These are phyloP conservation scores for Silene coronaria DNA, from an alignment of 179 eudicot species.

Conservation along the genomic window DNA sequence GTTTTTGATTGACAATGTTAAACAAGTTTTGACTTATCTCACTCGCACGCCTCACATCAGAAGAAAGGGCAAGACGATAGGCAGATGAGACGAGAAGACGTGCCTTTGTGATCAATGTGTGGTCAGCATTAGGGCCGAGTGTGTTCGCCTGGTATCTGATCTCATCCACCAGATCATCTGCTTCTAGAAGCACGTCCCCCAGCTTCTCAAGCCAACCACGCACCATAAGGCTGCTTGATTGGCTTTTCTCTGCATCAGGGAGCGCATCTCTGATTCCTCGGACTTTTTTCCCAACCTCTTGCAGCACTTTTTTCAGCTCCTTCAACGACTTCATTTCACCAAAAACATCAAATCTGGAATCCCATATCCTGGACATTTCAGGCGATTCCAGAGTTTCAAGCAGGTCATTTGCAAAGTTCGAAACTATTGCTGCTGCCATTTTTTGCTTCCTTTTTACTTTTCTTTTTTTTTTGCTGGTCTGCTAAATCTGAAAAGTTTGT, in stretches of 20 bases:
- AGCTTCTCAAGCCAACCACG: slow-evolving; percentile 31
- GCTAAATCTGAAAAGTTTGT: background rate
- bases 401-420: slow-evolving; percentile 3
- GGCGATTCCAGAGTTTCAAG: slow-evolving; percentile 2
- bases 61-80: background rate
- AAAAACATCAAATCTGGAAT: background rate
- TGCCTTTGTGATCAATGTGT: slow-evolving; percentile 14
- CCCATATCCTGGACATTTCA: background rate
- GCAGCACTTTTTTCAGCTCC: slow-evolving; percentile 1
- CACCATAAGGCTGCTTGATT: slow-evolving; percentile 16
- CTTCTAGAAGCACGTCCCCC: slow-evolving; percentile 22
- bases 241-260: slow-evolving; percentile 26
- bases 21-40: slow-evolving; percentile 15
- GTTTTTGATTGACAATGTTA: background rate
- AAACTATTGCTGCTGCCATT: slow-evolving; percentile 7
- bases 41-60: slow-evolving; percentile 6
- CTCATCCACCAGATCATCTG: slow-evolving; percentile 37
- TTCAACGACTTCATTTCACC: background rate
- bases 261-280: slow-evolving; percentile 23
- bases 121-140: background rate
- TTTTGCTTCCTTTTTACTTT: background rate
- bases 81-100: slow-evolving; percentile 13
- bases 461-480: background rate
- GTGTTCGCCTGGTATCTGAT: slow-evolving; percentile 13
- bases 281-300: slow-evolving; percentile 14